phyloP scores from a whole-genome alignment of 768 basidiomycete genomes.

The Phanerochaete sordida region DNA sequence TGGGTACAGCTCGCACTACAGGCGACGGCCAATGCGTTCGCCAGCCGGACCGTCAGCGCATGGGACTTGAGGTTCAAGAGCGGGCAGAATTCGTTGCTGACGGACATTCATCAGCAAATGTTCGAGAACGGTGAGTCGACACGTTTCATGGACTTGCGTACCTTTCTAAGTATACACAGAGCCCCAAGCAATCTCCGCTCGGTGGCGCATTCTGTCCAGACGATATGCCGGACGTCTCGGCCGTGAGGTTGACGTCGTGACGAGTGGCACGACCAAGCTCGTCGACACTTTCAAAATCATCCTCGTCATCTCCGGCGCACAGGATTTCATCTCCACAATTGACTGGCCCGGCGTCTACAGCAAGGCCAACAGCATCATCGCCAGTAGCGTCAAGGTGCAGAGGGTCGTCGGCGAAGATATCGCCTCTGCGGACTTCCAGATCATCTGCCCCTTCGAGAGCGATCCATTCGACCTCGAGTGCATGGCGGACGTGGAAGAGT shows the following conservation, averaged over 20 bases:
- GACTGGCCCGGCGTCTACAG: background rate
- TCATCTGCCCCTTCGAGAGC: background rate
- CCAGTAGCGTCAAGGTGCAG: background rate
- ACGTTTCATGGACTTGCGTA: background rate
- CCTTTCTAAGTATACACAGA: background rate
- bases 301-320: background rate
- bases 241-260: too few species aligned
- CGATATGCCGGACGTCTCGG: background rate
- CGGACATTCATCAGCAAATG: background rate
- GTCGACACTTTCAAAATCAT: background rate
- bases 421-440: background rate
- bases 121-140: background rate
- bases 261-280: background rate
- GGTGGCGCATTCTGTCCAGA: background rate
- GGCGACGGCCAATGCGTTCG: background rate
- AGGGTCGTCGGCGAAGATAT: background rate
- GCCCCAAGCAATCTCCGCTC: background rate
- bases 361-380: background rate
- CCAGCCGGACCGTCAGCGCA: background rate
- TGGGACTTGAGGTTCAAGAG: background rate
- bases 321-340: background rate
- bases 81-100: background rate
- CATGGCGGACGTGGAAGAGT: conserved; percentile 1
- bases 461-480: background rate
- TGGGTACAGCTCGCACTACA: background rate